Evolutionary conservation across 208 protist species (phyloP).

Genomic region (Naegleria fowleri): DNA sequence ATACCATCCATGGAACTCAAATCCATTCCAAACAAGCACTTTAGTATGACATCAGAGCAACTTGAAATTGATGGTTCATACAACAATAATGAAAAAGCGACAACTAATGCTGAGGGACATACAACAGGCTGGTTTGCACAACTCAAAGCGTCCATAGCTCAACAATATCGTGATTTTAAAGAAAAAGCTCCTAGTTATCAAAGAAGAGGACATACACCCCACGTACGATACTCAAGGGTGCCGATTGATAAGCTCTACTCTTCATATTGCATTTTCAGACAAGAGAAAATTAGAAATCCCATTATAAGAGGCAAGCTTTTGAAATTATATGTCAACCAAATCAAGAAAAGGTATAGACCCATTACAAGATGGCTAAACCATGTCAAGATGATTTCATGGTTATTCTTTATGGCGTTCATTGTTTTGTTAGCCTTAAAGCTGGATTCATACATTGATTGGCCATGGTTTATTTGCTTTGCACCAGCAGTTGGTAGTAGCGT

Average conservation of each 20-base stretch:
- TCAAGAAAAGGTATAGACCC: neutral
- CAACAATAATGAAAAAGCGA: neutral
- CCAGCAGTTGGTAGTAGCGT: neutral
- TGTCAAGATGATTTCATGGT: neutral
- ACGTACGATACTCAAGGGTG: neutral
- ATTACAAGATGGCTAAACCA: neutral
- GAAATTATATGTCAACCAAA: neutral
- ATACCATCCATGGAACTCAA: too few species aligned
- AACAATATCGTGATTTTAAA: neutral
- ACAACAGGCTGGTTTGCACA: neutral
- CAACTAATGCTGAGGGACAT: neutral
- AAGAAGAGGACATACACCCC: neutral
- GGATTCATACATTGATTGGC: neutral
- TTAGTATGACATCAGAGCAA: neutral
- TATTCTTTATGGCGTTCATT: neutral
- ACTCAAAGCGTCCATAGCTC: neutral
- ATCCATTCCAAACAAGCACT: neutral
- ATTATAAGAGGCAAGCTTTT: neutral
- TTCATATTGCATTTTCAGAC: neutral
- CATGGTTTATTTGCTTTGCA: neutral
- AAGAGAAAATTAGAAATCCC: slow-evolving; percentile 15
- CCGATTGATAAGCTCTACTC: neutral
- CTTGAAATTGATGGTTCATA: neutral
- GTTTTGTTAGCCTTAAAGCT: neutral
- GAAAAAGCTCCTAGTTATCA: neutral